Percentiles rank a stretch among this genome's conserved stretches.
Conservation (phyloP, 176 grass and related monocot genomes). For the Poa annua region DNA sequence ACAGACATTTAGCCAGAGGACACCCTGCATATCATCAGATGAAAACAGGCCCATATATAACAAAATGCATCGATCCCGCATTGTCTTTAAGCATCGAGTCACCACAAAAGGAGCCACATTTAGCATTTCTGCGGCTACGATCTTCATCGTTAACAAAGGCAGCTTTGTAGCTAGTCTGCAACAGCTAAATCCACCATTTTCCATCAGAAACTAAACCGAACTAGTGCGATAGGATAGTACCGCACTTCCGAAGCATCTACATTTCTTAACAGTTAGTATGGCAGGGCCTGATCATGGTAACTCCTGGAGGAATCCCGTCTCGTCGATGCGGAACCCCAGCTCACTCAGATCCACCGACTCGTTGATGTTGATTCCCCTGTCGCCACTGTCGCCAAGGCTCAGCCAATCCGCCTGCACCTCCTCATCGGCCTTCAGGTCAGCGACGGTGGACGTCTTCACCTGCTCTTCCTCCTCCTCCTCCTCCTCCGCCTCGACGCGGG, state of each 20-base stretch:
- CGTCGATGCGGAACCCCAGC: constrained; percentile 51
- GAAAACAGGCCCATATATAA: neutral
- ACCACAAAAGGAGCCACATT: constrained; percentile 41
- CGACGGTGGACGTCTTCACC: neutral
- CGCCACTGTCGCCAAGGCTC: constrained; percentile 15
- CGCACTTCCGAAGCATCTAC: constrained; percentile 26
- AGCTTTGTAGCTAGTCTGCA: neutral
- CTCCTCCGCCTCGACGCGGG: constrained; percentile 45
- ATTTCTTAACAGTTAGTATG: constrained; percentile 18
- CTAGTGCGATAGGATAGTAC: neutral
- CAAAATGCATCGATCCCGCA: constrained; percentile 16
- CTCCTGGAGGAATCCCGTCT: constrained; percentile 39
- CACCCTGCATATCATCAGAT: neutral
- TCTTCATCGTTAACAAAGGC: neutral
- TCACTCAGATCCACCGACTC: constrained; percentile 54
- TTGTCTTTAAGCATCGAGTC: constrained; percentile 32
- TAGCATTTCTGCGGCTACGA: neutral
- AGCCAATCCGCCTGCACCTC: neutral
- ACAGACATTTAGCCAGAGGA: neutral
- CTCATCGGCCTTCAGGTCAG: constrained; percentile 26
- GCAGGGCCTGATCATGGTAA: constrained; percentile 37
- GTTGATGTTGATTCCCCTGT: constrained; percentile 44
- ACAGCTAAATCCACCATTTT: constrained; percentile 25
- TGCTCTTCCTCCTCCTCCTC: constrained; percentile 24
- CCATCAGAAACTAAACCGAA: constrained; percentile 25